Evolutionary conservation across 2,329 filamentous ascomycete species (phyloP), one percentile per base, ranked within the genome.

Genomic region (Nothophaeocryptopus gaeumannii): DNA sequence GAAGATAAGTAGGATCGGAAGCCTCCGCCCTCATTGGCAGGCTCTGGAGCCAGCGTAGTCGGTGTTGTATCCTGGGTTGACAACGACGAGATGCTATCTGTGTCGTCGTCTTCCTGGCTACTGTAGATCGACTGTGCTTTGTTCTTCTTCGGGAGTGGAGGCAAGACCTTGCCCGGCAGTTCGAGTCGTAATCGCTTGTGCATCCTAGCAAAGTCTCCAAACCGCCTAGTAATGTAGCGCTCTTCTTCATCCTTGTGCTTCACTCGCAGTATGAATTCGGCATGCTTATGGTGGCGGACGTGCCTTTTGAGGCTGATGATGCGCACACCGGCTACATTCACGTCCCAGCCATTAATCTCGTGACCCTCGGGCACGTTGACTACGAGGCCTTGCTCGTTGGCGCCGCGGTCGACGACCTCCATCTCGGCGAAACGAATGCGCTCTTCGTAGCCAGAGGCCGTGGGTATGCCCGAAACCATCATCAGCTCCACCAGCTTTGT

Each of bases 391-490:
- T 89, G 87, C 52, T 96, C 91, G 64, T 96, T 95, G 37, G 93
- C 91, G 47, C 89, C 88, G 56, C 89, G 83, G 65, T 99, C 93
- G 26, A 99, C 89, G 16, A 97, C 90, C 66, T 99, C 93, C 72
- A 99, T 86, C 72, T 99, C 93, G 1, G 90, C 89, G 68, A 99
- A 99, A 43, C 90, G 83, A 65, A 99, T 96, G 50, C 93, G 83
- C 75, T 99, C 93, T 71, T 99, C 93, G 67, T 97, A 99, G 2
- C 93, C 93, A 4, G 91, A 96, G 3, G 93, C 90, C 1, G 93
- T 99, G 31, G 88, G 89, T 50, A 99, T 86, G 33, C 93, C 93
- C 7, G 92, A 97, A 8, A 99, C 93, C 90, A 99, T 96, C 93
- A 99, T 99, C 54, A 99, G 78, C 76, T 99, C 93, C 9, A 99